phyloP scores from a whole-genome alignment of 2,329 filamentous ascomycete species.

The Aureobasidium sp. region DNA sequence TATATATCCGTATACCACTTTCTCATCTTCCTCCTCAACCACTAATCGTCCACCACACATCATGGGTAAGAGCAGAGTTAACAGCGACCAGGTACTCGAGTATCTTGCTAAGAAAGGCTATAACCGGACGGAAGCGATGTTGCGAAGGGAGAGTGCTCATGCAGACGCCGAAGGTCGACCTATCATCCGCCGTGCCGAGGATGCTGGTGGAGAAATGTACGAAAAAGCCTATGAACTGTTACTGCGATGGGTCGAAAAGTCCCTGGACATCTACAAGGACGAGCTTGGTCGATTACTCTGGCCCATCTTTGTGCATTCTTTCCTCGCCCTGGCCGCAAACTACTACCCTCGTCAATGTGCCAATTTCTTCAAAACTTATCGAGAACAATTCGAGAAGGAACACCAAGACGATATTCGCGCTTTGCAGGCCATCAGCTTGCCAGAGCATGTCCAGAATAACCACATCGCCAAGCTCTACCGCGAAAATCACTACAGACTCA shows the following conservation, averaged over 20 bases:
- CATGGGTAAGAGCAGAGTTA: not conserved
- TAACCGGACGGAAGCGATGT: slow-evolving; percentile 82
- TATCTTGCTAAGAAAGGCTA: slow-evolving; percentile 96
- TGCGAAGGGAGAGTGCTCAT: slow-evolving; percentile 81
- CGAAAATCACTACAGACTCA: slow-evolving; percentile 80
- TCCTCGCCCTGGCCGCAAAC: slow-evolving; percentile 68
- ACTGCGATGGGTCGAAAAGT: slow-evolving; percentile 74
- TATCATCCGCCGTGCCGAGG: slow-evolving; percentile 57
- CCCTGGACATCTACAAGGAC: slow-evolving; percentile 90
- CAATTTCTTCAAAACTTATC: slow-evolving; percentile 63
- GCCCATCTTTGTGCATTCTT: slow-evolving; percentile 92
- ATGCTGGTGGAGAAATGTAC: slow-evolving; percentile 68
- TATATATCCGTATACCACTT: not conserved
- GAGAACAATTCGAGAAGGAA: slow-evolving; percentile 63
- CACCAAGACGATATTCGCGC: slow-evolving; percentile 74
- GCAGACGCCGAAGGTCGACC: slow-evolving; percentile 75
- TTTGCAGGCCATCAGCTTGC: slow-evolving; percentile 66
- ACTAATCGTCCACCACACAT: not conserved
- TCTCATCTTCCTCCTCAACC: not conserved
- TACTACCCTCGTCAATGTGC: slow-evolving; percentile 66
- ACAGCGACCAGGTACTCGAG: slow-evolving; percentile 64
- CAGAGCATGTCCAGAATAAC: slow-evolving; percentile 73
- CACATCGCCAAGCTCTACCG: slow-evolving; percentile 72
- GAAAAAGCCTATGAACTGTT: slow-evolving; percentile 54
- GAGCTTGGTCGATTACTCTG: slow-evolving; percentile 83